A percentile compares a stretch with the other conserved stretches of the same genome.
Evolutionary conservation across 371 early-diverging fungal species (phyloP).

Genomic region (Mortierella sp.): DNA sequence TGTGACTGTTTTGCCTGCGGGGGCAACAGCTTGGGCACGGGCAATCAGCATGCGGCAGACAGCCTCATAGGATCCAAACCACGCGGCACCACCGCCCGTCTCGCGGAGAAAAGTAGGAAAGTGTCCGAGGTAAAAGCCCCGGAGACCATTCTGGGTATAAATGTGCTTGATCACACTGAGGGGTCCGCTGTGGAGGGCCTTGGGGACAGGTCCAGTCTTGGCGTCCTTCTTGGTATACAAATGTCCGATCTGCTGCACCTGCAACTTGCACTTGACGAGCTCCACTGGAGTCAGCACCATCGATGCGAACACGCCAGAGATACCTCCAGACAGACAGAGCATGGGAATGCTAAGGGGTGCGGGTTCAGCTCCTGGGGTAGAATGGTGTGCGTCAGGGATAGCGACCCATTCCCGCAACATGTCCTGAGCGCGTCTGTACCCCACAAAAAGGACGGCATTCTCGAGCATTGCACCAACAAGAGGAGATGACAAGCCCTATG

Average conservation of each 20-base stretch:
- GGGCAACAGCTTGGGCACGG: constrained; percentile 51
- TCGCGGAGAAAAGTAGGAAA: constrained; percentile 91
- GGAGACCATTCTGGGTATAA: constrained; percentile 77
- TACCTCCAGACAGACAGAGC: constrained; percentile 85
- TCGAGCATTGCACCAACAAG: constrained; percentile 95
- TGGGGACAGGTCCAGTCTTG: constrained; percentile 26
- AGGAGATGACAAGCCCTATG: constrained; percentile 91
- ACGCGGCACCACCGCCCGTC: constrained; percentile 92
- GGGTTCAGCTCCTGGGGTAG: constrained; percentile 16
- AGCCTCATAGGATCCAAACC: constrained; percentile 96
- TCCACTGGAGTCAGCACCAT: constrained; percentile 95
- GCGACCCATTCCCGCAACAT: constrained; percentile 65
- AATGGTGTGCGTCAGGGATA: constrained; percentile 19
- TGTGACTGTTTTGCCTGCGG: constrained; percentile 46
- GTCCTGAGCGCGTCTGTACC: constrained; percentile 87
- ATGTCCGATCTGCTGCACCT: constrained; percentile 83
- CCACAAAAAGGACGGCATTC: constrained; percentile 92
- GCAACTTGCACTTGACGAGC: constrained; percentile 95
- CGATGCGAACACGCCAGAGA: constrained; percentile 90
- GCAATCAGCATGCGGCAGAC: constrained; percentile 73
- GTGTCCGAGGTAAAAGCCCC: constrained; percentile 92
- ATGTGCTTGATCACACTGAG: constrained; percentile 78
- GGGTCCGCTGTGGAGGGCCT: constrained; percentile 74
- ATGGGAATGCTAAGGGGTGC: constrained; percentile 74
- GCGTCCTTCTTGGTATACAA: constrained; percentile 47